A percentile compares a stretch with the other conserved stretches of the same genome.
Evolutionary conservation across 2,329 filamentous ascomycete genomes (phyloP).

Genomic region (Ceratocystis alfenasii): DNA sequence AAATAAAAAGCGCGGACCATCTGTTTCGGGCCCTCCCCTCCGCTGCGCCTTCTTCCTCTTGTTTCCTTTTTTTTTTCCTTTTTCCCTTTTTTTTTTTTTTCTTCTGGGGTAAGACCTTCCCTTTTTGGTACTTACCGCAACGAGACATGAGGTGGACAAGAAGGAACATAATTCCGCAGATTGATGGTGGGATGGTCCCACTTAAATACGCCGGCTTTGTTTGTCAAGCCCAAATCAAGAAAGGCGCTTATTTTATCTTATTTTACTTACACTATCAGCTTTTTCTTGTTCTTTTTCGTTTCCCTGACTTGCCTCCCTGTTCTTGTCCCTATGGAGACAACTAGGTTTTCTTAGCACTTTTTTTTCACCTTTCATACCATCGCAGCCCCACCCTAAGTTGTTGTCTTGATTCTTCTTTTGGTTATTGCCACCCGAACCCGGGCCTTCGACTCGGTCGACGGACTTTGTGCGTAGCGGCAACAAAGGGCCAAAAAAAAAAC

Average conservation of each 20-base stretch:
- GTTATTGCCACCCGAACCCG: constrained; percentile 7
- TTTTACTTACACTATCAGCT: neutral
- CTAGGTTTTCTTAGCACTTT: neutral
- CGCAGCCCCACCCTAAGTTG: neutral
- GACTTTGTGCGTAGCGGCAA: neutral
- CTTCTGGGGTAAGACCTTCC: neutral
- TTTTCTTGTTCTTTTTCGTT: neutral
- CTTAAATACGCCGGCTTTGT: neutral
- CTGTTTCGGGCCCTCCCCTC: constrained; percentile 8
- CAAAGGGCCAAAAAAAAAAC: no score
- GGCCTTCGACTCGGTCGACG: neutral
- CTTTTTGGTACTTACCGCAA: neutral
- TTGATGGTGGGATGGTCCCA: neutral
- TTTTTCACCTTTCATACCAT: no score
- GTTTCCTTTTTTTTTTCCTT: neutral
- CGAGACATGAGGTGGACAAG: neutral
- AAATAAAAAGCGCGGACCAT: constrained; percentile 4
- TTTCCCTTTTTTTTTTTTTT: neutral
- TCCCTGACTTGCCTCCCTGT: neutral
- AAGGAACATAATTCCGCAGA: constrained; percentile 1
- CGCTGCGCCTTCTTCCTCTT: neutral
- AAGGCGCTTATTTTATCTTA: constrained; percentile 1
- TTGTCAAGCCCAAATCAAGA: no score
- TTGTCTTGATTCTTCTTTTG: neutral
- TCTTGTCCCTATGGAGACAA: neutral